A percentile compares a stretch with the other conserved stretches of the same genome.
Conservation (phyloP, 1,139 yeast genomes). For the Sugiyamaella grinbergsii region DNA sequence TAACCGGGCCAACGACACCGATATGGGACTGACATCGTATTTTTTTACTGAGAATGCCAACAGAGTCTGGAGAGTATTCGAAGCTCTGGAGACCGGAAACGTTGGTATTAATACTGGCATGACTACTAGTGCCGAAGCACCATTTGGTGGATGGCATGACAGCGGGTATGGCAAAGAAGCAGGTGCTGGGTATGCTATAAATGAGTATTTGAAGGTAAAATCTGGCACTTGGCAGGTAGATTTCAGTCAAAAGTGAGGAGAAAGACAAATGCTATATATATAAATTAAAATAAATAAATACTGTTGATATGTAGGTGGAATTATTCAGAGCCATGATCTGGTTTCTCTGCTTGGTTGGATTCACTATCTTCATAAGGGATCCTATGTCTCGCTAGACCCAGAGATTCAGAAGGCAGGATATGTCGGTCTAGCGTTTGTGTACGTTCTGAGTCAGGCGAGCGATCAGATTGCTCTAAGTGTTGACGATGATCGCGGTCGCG, state of each 20-base stretch:
- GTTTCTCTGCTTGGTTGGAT: no score
- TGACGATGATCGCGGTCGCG: no score
- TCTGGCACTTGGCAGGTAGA: constrained; percentile 47
- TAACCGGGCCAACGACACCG: constrained; percentile 66
- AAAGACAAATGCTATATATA: no score
- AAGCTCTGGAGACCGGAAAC: constrained; percentile 73
- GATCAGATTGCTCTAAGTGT: no score
- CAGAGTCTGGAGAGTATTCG: constrained; percentile 62
- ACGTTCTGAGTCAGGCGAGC: no score
- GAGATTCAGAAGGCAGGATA: no score
- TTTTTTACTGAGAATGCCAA: constrained; percentile 68
- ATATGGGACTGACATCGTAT: constrained; percentile 84
- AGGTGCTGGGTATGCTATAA: constrained; percentile 70
- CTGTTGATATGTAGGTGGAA: no score
- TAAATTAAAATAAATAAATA: neutral
- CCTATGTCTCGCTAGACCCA: no score
- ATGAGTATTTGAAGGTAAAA: constrained; percentile 68
- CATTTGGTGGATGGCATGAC: constrained; percentile 71
- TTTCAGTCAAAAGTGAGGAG: constrained; percentile 7
- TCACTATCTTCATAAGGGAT: no score
- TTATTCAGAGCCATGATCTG: no score
- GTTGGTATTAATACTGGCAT: constrained; percentile 78
- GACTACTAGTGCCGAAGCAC: constrained; percentile 63
- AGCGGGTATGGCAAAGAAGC: constrained; percentile 76
- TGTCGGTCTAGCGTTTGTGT: no score